Conservation (phyloP, 2,329 filamentous ascomycete genomes). For the Penicillium sp. region DNA sequence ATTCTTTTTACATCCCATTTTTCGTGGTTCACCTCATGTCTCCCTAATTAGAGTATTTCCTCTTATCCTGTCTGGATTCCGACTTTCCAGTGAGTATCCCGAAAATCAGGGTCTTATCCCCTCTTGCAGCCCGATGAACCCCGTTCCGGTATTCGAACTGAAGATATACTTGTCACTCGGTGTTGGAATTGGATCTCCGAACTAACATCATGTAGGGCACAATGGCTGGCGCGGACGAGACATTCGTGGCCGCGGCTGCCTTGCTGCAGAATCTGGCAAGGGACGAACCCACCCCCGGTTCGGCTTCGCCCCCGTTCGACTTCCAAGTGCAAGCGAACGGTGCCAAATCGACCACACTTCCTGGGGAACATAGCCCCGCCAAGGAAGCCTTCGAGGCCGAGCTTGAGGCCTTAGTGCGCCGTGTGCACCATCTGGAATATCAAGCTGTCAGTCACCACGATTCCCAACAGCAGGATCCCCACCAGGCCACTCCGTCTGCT, state of each 20-base stretch:
- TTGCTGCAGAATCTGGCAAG: constrained; percentile 47
- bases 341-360: constrained; percentile 61
- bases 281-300: constrained; percentile 35
- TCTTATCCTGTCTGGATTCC: constrained; percentile 29
- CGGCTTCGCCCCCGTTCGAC: constrained; percentile 36
- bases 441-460: constrained; percentile 59
- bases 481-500: constrained; percentile 60
- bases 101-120: not conserved
- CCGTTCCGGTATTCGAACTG: not conserved
- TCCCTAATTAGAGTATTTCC: constrained; percentile 24
- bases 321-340: constrained; percentile 47
- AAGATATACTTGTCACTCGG: not conserved
- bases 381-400: constrained; percentile 80
- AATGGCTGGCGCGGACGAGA: constrained; percentile 49
- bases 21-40: constrained; percentile 26
- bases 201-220: constrained; percentile 33
- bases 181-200: not conserved
- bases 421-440: constrained; percentile 79
- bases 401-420: constrained; percentile 69
- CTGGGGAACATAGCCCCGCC: constrained; percentile 68
- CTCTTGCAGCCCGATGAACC: not conserved
- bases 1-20: not conserved
- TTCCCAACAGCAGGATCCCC: constrained; percentile 48
- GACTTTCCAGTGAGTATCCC: constrained; percentile 27
- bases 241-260: constrained; percentile 46